phyloP scores from a whole-genome alignment of 805 yeast species.

The Suhomyces sp. region DNA sequence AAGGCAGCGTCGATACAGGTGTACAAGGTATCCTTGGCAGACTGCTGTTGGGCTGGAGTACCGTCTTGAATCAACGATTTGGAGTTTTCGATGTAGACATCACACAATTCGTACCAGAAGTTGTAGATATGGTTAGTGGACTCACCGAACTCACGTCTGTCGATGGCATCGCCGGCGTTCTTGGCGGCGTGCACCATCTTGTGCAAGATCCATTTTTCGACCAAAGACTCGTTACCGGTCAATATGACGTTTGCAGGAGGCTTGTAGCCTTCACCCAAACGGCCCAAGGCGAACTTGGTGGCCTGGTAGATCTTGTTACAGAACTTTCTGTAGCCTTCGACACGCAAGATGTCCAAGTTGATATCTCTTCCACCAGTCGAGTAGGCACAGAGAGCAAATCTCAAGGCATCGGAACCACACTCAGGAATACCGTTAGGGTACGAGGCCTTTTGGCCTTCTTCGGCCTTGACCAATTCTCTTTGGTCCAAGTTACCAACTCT shows the following conservation, averaged over 20 bases:
- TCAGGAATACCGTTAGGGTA: conserved; percentile 98
- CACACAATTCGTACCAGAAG: conserved; percentile 97
- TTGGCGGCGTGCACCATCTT: conserved; percentile 71
- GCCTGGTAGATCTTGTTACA: conserved; percentile 99
- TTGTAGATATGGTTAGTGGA: conserved; percentile 85
- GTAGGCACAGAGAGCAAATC: conserved; percentile 97
- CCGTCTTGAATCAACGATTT: conserved; percentile 92
- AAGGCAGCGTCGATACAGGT: conserved; percentile 89
- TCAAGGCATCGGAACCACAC: conserved; percentile 98
- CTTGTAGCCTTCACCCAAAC: conserved; percentile 81
- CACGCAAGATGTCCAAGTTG: conserved; percentile 91
- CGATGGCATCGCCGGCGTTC: conserved; percentile 62
- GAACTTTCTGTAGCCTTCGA: conserved; percentile 98
- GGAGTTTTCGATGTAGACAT: conserved; percentile 96
- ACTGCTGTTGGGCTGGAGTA: conserved; percentile 72
- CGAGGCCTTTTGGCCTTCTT: conserved; percentile 79
- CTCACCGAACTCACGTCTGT: conserved; percentile 83
- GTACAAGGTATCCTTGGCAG: conserved; percentile 93
- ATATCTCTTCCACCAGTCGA: conserved; percentile 99
- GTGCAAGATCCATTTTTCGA: conserved; percentile 95
- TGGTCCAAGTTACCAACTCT: conserved; percentile 83
- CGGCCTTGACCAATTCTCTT: conserved; percentile 81
- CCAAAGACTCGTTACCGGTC: conserved; percentile 82
- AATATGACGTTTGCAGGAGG: conserved; percentile 68
- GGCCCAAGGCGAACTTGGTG: conserved; percentile 91